Evolutionary conservation across 495 filamentous ascomycete species (phyloP).

Genomic region (Amniculicola lignicola): DNA sequence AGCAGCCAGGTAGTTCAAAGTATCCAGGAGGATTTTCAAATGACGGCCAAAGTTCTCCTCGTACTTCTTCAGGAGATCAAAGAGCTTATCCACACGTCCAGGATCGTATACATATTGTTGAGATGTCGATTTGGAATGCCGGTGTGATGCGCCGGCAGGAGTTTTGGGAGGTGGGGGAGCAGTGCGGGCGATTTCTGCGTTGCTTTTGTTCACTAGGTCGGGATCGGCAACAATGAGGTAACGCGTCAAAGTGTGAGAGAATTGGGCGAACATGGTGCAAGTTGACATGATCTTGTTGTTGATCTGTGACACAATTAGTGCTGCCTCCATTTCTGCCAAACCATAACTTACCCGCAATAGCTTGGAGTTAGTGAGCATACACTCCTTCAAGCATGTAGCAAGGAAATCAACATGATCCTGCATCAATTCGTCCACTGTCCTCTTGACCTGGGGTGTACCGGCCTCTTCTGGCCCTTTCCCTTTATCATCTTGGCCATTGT

Average conservation of each 20-base stretch:
- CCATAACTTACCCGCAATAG: conserved; percentile 68
- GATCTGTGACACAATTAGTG: conserved; percentile 57
- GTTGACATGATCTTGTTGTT: conserved; percentile 92
- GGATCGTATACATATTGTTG: conserved; percentile 53
- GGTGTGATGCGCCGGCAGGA: conserved; percentile 38
- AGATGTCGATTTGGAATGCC: conserved; percentile 35
- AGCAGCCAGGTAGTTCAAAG: conserved; percentile 92
- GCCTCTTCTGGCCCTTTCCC: conserved; percentile 36
- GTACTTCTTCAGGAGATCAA: conserved; percentile 80
- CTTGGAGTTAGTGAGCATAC: conserved; percentile 96
- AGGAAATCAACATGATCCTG: conserved; percentile 98
- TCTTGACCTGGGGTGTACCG: conserved; percentile 52
- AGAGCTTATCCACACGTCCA: conserved; percentile 68
- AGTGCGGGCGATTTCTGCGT: conserved; percentile 27
- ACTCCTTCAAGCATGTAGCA: conserved; percentile 96
- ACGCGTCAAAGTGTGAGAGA: conserved; percentile 73
- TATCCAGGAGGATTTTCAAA: conserved; percentile 86
- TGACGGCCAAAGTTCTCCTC: conserved; percentile 89
- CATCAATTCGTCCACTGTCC: conserved; percentile 97
- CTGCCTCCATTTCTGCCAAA: not conserved
- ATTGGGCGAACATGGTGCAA: conserved; percentile 87
- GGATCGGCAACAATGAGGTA: conserved; percentile 75
- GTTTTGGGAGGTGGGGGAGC: conserved; percentile 32
- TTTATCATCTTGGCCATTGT: conserved; percentile 47
- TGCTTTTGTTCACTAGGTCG: conserved; percentile 54